Conservation (phyloP, 805 yeast genomes). For the Barnettozyma botsteinii region DNA sequence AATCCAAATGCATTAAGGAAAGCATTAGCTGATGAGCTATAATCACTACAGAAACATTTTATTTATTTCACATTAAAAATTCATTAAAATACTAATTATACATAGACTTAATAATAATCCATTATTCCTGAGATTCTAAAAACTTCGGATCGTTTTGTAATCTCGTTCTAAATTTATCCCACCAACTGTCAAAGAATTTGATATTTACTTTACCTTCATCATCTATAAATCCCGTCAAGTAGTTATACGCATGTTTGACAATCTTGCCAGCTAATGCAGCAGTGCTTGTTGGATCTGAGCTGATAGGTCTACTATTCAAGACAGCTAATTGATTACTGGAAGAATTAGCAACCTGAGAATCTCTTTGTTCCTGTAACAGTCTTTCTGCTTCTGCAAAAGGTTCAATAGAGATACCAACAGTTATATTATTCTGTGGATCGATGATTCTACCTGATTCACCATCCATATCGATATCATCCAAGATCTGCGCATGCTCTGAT, state of each 20-base stretch:
- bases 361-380: conserved; percentile 39
- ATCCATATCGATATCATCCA: conserved; percentile 55
- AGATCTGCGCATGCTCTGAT: conserved; percentile 25
- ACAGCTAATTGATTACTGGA: conserved; percentile 25
- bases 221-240: conserved; percentile 81
- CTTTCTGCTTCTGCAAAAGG: conserved; percentile 61
- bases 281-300: conserved; percentile 34
- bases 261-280: conserved; percentile 78
- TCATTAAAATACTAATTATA: neutral
- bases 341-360: conserved; percentile 8
- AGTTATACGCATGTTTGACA: conserved; percentile 89
- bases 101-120: neutral
- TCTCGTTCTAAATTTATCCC: conserved; percentile 81
- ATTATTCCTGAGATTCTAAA: conserved; percentile 38
- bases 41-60: conserved; percentile 1
- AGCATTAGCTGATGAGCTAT: conserved; percentile 47
- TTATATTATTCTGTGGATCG: conserved; percentile 28
- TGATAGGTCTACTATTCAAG: conserved; percentile 23
- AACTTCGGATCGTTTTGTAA: conserved; percentile 78
- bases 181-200: conserved; percentile 87
- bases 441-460: conserved; percentile 27
- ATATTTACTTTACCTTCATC: conserved; percentile 76
- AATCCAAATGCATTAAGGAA: conserved; percentile 68
- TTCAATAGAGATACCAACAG: conserved; percentile 88
- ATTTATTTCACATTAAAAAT: neutral